Evolutionary conservation across 306 rosid species (phyloP), one percentile per base, ranked within the genome.

Genomic region (Lathyrus aphaca): DNA sequence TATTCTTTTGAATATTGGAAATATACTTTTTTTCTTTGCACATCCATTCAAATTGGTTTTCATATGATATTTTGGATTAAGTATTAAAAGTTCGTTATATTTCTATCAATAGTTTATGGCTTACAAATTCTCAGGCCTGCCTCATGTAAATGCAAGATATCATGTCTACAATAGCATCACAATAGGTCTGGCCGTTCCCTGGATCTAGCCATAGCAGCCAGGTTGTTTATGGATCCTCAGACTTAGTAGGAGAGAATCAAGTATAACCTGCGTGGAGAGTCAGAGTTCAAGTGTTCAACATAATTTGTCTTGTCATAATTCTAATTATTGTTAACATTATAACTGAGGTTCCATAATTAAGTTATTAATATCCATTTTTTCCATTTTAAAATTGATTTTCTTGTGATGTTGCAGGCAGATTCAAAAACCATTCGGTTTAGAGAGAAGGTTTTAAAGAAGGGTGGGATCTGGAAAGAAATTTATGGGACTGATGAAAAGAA

Each of bases 401-500:
- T 27, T 71, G 60, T 71, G 51, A 55, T 82, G 64, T 73, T 78
- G 62, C 92, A 94, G 99, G 99, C 91, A 58, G 99, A 94, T 81
- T 88, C 95, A 71, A 91, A 91, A 84, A 94, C 99, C 66, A 86
- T 84, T 63, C 82, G 88, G 79, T 94, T 94, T 86, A 79, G 90
- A 79, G 99, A 91, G 25, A 94, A 66, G 77, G 99, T 94, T 43
- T 56, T 87, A 69, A 86, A 82, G 66, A 86, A 86, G 78, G 97
- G 99, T 16, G 99, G 99, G 50, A 72, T 86, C 38, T 94, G 99
- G 99, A 91, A 86, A 82, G 99, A 94, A 50, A 86, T 91, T 37
- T 94, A 94, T 40, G 99, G 97, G 67, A 66, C 87, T 79, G 99
- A 94, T 71, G 99, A 94, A 84, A 91, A 89, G 82, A 94, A 83